Evolutionary conservation across 2,329 filamentous ascomycete species (phyloP).

Genomic region (Cladorrhinum sp.): DNA sequence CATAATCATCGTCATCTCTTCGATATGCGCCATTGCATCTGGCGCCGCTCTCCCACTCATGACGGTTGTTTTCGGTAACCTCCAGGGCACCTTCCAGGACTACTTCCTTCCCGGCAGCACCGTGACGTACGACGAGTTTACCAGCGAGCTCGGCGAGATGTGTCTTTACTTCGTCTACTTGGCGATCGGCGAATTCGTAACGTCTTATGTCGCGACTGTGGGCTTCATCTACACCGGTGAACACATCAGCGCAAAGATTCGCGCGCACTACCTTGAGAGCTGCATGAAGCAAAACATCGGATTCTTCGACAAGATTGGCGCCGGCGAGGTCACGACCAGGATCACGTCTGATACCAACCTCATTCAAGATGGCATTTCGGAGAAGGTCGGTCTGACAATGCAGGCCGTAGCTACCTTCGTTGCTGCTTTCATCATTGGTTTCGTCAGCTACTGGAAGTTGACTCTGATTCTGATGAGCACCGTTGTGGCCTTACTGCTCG

Average conservation of each 20-base stretch:
- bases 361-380: constrained; percentile 89
- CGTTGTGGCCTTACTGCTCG: constrained; percentile 72
- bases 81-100: constrained; percentile 68
- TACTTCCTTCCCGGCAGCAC: constrained; percentile 51
- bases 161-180: constrained; percentile 86
- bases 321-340: constrained; percentile 88
- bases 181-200: constrained; percentile 74
- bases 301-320: constrained; percentile 89
- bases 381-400: constrained; percentile 78
- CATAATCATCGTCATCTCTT: constrained; percentile 58
- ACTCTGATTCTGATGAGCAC: constrained; percentile 83
- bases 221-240: constrained; percentile 88
- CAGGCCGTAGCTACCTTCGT: constrained; percentile 78
- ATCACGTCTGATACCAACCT: constrained; percentile 93
- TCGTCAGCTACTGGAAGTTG: constrained; percentile 88
- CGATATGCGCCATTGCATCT: constrained; percentile 64
- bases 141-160: constrained; percentile 55
- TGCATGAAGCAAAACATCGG: constrained; percentile 87
- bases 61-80: constrained; percentile 75
- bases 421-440: constrained; percentile 85
- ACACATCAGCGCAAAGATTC: constrained; percentile 73
- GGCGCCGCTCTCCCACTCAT: constrained; percentile 76
- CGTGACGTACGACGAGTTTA: constrained; percentile 54
- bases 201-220: constrained; percentile 75
- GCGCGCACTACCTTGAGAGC: constrained; percentile 78